These are phyloP conservation scores for Anaeramoeba flamelloides DNA, from an alignment of 78 protist species.

Conservation along the genomic window DNA sequence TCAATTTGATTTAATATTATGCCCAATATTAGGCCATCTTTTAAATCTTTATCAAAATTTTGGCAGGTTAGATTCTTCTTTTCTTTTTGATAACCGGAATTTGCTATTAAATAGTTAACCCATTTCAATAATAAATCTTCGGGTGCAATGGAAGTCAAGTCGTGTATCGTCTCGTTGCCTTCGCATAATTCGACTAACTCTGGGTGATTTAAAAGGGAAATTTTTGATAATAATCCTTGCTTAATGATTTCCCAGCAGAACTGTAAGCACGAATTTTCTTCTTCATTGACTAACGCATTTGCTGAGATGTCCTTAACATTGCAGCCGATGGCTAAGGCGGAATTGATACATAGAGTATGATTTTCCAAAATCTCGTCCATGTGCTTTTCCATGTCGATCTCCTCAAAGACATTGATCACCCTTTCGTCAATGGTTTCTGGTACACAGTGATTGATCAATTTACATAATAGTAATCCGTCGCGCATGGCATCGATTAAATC, in stretches of 20 bases:
- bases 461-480: slow-evolving; percentile 43
- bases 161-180: slow-evolving; percentile 15
- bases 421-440: slow-evolving; percentile 47
- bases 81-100: too few species aligned
- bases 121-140: too few species aligned
- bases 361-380: slow-evolving; percentile 29
- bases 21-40: too few species aligned
- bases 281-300: slow-evolving; percentile 1
- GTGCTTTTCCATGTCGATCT: slow-evolving; percentile 13
- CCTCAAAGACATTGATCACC: slow-evolving; percentile 22
- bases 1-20: too few species aligned
- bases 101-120: too few species aligned
- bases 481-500: slow-evolving; percentile 13
- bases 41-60: too few species aligned
- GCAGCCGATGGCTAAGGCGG: slow-evolving; percentile 35
- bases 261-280: slow-evolving; percentile 1
- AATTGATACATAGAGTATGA: slow-evolving; percentile 17
- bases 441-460: slow-evolving; percentile 31
- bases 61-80: too few species aligned
- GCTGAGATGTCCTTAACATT: background rate
- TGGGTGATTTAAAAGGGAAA: slow-evolving; percentile 20
- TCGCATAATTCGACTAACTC: slow-evolving; percentile 9
- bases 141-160: slow-evolving; percentile 13
- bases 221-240: background rate
- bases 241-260: slow-evolving; percentile 20